Base-by-base conservation (phyloP, 169 alveolate genomes). In the Plasmodium coatneyi region DNA sequence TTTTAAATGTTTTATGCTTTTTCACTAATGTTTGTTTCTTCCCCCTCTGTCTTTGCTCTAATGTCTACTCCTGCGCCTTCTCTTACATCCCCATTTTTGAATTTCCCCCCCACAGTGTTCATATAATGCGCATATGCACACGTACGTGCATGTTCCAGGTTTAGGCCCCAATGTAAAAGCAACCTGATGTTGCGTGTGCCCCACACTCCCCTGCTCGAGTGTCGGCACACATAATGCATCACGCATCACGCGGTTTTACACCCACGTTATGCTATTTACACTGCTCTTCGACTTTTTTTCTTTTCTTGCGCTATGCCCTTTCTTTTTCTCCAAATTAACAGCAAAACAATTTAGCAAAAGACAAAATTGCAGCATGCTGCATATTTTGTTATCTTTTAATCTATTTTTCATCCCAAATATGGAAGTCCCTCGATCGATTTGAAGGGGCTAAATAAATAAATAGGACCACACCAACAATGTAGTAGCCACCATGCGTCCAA, bases 161-260 rank as follows among this genome's bases (percentile, higher is more conserved):
- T 86, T 86, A 86, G 80, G 70, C 66, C 36, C 80, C 76, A 86
- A 43, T 46, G 60, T 74, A 86, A 72, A 52, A 60, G 80, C 76
- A 66, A 66, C 30, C 76, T 14, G 60, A 66, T 66, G 76, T 10
- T 66, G 76, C 36, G 4, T 22, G 76, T 66, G 76, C 39, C 76
- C 76, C 36, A 0, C 14, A 66, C 76, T 28, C 36, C 76, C 76
- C 30, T 66, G 76, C 76, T 25, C 76, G 36, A 19, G 30, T 66
- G 1, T 3, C 76, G 30, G 30, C 36, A 66, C 76, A 14, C 76
- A 22, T 66, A 66, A 66, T 66, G 41, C 36, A 66, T 66, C 76
- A 66, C 76, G 41, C 36, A 66, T 66, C 76, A 66, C 76, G 36
- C 76, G 36, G 10, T 66, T 66, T 66, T 66, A 28, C 16, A 16